These are phyloP conservation scores for Blastobotrys arbuscula DNA, from an alignment of 1,139 yeast species.

Conservation along the genomic window DNA sequence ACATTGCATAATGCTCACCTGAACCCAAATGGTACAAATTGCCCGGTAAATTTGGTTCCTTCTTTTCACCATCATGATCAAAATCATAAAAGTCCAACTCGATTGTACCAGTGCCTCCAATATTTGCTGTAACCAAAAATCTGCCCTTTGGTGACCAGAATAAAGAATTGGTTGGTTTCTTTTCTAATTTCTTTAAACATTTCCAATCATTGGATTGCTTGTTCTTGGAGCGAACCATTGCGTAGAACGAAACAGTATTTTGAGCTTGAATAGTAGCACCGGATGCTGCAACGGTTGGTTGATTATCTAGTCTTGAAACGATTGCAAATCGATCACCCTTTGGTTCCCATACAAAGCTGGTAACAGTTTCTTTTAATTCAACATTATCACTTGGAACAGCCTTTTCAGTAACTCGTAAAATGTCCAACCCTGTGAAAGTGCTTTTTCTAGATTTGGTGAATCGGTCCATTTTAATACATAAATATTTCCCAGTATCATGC, in stretches of 20 bases:
- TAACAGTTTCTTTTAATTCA: slow-evolving; percentile 84
- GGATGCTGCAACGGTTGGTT: slow-evolving; percentile 44
- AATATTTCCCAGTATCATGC: slow-evolving; percentile 81
- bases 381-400: slow-evolving; percentile 93
- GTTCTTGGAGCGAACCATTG: slow-evolving; percentile 57
- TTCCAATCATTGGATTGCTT: slow-evolving; percentile 49
- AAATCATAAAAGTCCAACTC: slow-evolving; percentile 83
- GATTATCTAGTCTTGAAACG: slow-evolving; percentile 47
- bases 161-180: slow-evolving; percentile 62
- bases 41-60: slow-evolving; percentile 32
- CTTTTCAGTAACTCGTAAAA: slow-evolving; percentile 80
- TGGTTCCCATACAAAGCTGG: slow-evolving; percentile 96
- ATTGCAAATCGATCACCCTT: slow-evolving; percentile 78
- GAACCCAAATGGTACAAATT: slow-evolving; percentile 58
- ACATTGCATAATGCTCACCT: slow-evolving; percentile 70
- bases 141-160: slow-evolving; percentile 94
- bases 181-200: slow-evolving; percentile 48
- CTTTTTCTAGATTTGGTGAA: slow-evolving; percentile 95
- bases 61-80: slow-evolving; percentile 68
- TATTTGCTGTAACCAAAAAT: slow-evolving; percentile 72
- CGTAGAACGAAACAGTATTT: slow-evolving; percentile 74
- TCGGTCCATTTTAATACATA: slow-evolving; percentile 95
- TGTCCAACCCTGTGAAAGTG: slow-evolving; percentile 84
- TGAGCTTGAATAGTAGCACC: slow-evolving; percentile 56
- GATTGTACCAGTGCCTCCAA: slow-evolving; percentile 48